Percentiles rank a stretch among this genome's conserved stretches.
phyloP scores from a whole-genome alignment of 495 filamentous ascomycete species.

The Penicillium lividum region DNA sequence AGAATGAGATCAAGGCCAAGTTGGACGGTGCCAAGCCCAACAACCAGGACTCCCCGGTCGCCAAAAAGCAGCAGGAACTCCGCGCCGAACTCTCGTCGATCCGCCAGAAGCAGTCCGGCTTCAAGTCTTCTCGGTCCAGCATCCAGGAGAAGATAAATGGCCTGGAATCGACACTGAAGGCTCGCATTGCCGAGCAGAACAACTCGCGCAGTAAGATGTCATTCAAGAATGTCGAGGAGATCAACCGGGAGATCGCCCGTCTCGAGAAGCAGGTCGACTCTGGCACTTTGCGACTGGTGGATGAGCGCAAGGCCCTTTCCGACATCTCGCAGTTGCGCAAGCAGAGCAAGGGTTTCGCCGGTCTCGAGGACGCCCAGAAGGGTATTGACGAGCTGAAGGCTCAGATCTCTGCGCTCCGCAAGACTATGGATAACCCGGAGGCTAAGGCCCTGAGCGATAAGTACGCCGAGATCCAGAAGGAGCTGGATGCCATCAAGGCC shows the following conservation, averaged over 20 bases:
- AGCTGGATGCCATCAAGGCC: slow-evolving; percentile 84
- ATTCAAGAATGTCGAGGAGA: slow-evolving; percentile 84
- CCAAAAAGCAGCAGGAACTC: slow-evolving; percentile 80
- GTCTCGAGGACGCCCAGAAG: slow-evolving; percentile 79
- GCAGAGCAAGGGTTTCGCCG: slow-evolving; percentile 84
- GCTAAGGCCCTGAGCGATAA: slow-evolving; percentile 80
- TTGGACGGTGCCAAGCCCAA: slow-evolving; percentile 75
- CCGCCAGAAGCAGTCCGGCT: slow-evolving; percentile 75
- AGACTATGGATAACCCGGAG: slow-evolving; percentile 88
- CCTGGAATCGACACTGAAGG: slow-evolving; percentile 79
- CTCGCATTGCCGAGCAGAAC: slow-evolving; percentile 82
- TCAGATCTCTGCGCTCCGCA: slow-evolving; percentile 81
- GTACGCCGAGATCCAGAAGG: slow-evolving; percentile 77
- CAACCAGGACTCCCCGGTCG: slow-evolving; percentile 70
- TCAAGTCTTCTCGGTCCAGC: slow-evolving; percentile 73
- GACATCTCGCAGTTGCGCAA: slow-evolving; percentile 82
- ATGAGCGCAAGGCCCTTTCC: slow-evolving; percentile 89
- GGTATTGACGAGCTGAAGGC: slow-evolving; percentile 80
- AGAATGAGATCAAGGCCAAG: slow-evolving; percentile 85
- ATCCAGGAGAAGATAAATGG: slow-evolving; percentile 84
- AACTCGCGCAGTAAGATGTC: slow-evolving; percentile 68
- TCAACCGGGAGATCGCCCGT: slow-evolving; percentile 75
- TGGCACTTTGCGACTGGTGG: slow-evolving; percentile 88
- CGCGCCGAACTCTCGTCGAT: slow-evolving; percentile 69
- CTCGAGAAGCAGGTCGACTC: slow-evolving; percentile 83